Evolutionary conservation across 2,329 filamentous ascomycete species (phyloP).

Genomic region (Stachybotrys echinatus): DNA sequence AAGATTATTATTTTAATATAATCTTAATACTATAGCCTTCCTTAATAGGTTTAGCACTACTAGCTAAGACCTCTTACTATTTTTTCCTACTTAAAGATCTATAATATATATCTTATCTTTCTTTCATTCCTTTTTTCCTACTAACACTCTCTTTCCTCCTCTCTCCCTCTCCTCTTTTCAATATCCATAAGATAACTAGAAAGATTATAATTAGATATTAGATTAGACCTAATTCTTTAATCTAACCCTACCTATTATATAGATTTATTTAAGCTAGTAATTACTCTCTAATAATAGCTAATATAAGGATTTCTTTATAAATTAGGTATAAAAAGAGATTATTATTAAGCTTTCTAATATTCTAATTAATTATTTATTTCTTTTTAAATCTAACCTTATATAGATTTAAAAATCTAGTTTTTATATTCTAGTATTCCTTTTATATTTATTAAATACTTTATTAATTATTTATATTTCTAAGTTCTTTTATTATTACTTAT

Average conservation of each 20-base stretch:
- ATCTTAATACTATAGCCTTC: not conserved
- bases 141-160: too few relatives aligned
- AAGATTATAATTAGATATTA: too few relatives aligned
- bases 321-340: not conserved
- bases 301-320: not conserved
- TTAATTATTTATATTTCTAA: not conserved
- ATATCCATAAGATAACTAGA: too few relatives aligned
- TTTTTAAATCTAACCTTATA: too few relatives aligned
- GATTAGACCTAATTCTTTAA: too few relatives aligned
- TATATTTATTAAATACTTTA: not conserved
- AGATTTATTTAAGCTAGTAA: not conserved
- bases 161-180: too few relatives aligned
- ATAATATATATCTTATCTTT: constrained; percentile 1
- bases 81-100: too few relatives aligned
- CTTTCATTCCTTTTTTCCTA: too few relatives aligned
- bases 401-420: not conserved
- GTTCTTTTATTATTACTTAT: too few relatives aligned
- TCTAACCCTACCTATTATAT: constrained; percentile 2
- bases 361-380: too few relatives aligned
- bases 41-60: too few relatives aligned
- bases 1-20: constrained; percentile 6
- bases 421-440: not conserved
- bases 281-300: not conserved
- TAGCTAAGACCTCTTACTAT: too few relatives aligned
- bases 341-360: not conserved